Conservation (phyloP, 1,139 yeast genomes). For the Taiozyma sp. region DNA sequence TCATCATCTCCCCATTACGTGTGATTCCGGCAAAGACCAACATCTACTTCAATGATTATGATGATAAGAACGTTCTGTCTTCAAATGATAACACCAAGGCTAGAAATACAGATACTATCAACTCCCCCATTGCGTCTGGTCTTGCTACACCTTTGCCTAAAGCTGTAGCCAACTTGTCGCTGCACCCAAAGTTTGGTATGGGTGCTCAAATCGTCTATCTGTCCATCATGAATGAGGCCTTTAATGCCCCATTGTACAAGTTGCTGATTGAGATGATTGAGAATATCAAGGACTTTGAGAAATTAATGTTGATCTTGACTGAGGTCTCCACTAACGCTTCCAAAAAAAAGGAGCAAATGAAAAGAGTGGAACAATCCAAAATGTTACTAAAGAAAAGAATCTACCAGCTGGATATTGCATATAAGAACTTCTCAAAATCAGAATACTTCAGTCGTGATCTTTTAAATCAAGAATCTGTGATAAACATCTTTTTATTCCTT, state of each 20-base stretch:
- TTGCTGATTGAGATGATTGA: slow-evolving; percentile 28
- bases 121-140: slow-evolving; percentile 17
- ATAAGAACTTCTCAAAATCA: slow-evolving; percentile 29
- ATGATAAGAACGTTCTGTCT: background rate
- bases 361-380: slow-evolving; percentile 13
- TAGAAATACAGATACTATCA: slow-evolving; percentile 2
- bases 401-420: slow-evolving; percentile 27
- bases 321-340: slow-evolving; percentile 2
- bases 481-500: slow-evolving; percentile 30
- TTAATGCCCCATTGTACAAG: slow-evolving; percentile 25
- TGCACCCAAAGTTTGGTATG: slow-evolving; percentile 3
- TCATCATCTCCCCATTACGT: slow-evolving; percentile 34
- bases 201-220: slow-evolving; percentile 17
- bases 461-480: slow-evolving; percentile 27
- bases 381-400: slow-evolving; percentile 23
- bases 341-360: background rate
- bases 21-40: slow-evolving; percentile 32
- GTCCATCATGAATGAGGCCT: slow-evolving; percentile 27
- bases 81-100: slow-evolving; percentile 1
- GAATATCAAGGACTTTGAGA: slow-evolving; percentile 23
- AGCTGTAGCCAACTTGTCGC: slow-evolving; percentile 2
- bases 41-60: slow-evolving; percentile 10
- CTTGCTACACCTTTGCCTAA: slow-evolving; percentile 23
- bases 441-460: slow-evolving; percentile 29
- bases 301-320: background rate